phyloP scores from a whole-genome alignment of 1,139 yeast genomes.

The Spathaspora sp. region DNA sequence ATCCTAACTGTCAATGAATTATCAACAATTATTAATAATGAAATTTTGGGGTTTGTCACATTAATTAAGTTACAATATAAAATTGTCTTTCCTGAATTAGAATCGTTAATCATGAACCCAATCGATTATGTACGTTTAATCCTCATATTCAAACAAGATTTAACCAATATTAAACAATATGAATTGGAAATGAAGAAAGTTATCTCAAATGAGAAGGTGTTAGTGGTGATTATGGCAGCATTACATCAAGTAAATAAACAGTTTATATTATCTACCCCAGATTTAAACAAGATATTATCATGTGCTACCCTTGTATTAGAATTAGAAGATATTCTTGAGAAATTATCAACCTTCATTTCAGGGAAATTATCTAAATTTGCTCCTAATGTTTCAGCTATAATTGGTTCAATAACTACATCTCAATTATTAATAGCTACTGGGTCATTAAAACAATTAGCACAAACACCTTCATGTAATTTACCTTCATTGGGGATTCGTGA shows the following conservation, averaged over 20 bases:
- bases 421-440: constrained; percentile 72
- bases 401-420: constrained; percentile 75
- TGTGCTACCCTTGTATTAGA: constrained; percentile 51
- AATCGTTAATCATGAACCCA: constrained; percentile 61
- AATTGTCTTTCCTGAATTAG: constrained; percentile 71
- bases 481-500: constrained; percentile 74
- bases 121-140: constrained; percentile 62
- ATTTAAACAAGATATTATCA: constrained; percentile 37
- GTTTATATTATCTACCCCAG: constrained; percentile 30
- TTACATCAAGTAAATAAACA: constrained; percentile 33
- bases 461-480: constrained; percentile 80
- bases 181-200: constrained; percentile 40
- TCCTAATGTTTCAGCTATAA: constrained; percentile 74
- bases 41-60: constrained; percentile 50
- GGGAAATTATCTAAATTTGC: constrained; percentile 59
- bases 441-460: constrained; percentile 66
- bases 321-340: constrained; percentile 42
- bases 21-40: constrained; percentile 55
- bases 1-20: constrained; percentile 57
- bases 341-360: constrained; percentile 57
- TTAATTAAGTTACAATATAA: constrained; percentile 56
- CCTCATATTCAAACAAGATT: constrained; percentile 50
- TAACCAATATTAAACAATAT: constrained; percentile 31
- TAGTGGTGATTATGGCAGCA: constrained; percentile 76
- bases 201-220: constrained; percentile 60